phyloP scores from a whole-genome alignment of 2,329 filamentous ascomycete genomes.

The Aspergillus spinulosporus region DNA sequence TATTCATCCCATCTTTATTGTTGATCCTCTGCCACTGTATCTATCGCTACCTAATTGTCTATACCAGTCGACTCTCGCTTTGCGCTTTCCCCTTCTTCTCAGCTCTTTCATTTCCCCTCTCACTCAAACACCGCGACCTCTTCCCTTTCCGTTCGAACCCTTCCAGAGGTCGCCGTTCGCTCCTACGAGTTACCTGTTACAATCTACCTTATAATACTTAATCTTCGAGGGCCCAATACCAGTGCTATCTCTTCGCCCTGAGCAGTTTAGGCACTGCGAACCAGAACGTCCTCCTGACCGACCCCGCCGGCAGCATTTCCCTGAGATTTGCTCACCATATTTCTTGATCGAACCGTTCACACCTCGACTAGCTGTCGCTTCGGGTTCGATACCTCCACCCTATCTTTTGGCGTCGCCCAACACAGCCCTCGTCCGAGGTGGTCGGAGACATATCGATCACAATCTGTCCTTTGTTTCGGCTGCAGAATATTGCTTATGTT shows the following conservation, averaged over 20 bases:
- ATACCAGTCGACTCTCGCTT: slow-evolving; percentile 2
- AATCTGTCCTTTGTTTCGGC: slow-evolving; percentile 12
- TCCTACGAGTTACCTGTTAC: neutral
- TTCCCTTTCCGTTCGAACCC: slow-evolving; percentile 3
- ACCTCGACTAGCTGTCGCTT: slow-evolving; percentile 9
- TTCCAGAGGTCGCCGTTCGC: neutral
- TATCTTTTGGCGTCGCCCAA: slow-evolving; percentile 17
- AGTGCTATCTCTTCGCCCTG: slow-evolving; percentile 20
- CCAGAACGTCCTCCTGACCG: slow-evolving; percentile 19
- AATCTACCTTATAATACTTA: slow-evolving; percentile 16
- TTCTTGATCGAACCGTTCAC: slow-evolving; percentile 16
- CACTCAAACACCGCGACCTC: neutral
- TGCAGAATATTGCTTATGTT: slow-evolving; percentile 21
- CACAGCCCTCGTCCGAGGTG: slow-evolving; percentile 17
- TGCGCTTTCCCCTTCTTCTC: neutral
- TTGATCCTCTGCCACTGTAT: slow-evolving; percentile 11
- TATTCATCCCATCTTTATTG: slow-evolving; percentile 14
- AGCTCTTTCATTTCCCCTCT: slow-evolving; percentile 1
- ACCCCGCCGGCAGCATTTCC: slow-evolving; percentile 18
- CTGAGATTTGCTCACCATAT: slow-evolving; percentile 12
- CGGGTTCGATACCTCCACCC: slow-evolving; percentile 13
- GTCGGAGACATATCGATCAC: slow-evolving; percentile 22
- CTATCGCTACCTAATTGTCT: slow-evolving; percentile 8
- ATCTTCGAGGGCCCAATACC: slow-evolving; percentile 13
- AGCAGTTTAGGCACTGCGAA: slow-evolving; percentile 14